Evolutionary conservation across 345 rosid genomes (phyloP), one percentile per base, ranked within the genome.

Genomic region (Clarkia xantiana): DNA sequence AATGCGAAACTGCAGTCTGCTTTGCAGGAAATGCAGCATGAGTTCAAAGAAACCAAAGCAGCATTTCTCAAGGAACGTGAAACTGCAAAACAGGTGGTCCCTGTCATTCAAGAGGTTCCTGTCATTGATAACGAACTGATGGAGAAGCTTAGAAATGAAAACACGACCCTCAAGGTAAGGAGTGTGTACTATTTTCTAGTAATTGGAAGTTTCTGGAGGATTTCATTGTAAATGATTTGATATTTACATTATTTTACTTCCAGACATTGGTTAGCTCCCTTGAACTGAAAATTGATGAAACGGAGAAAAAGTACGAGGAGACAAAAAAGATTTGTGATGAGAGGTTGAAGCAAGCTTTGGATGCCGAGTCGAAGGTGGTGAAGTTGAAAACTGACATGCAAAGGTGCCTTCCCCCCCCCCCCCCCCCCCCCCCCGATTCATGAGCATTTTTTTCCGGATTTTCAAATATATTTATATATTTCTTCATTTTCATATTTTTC

Each of bases 261-360:
- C 74, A 89, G 97, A 81, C 69, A 8, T 57, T 82, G 71, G 91
- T 85, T 18, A 72, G 63, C 59, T 82, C 94, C 8, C 55, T 89
- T 62, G 97, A 86, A 71, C 63, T 56, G 69, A 80, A 82, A 72
- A 76, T 89, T 61, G 95, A 80, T 60, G 97, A 80, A 62, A 82
- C 94, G 2, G 94, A 88, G 68, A 82, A 77, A 52, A 80, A 72
- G 63, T 82, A 78, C 58, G 84, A 73, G 58, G 94, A 78, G 71
- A 82, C 95, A 0, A 74, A 52, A 63, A 85, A 40, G 65, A 61
- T 78, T 44, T 82, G 97, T 54, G 87, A 85, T 58, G 94, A 89
- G 67, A 81, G 97, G 67, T 61, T 85, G 69, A 86, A 79, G 72
- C 97, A 86, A 79, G 90, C 95, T 54, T 47, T 74, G 71, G 94